Base-by-base conservation (phyloP, 2,329 filamentous ascomycete genomes). In the Ophiostoma fasciatum region DNA sequence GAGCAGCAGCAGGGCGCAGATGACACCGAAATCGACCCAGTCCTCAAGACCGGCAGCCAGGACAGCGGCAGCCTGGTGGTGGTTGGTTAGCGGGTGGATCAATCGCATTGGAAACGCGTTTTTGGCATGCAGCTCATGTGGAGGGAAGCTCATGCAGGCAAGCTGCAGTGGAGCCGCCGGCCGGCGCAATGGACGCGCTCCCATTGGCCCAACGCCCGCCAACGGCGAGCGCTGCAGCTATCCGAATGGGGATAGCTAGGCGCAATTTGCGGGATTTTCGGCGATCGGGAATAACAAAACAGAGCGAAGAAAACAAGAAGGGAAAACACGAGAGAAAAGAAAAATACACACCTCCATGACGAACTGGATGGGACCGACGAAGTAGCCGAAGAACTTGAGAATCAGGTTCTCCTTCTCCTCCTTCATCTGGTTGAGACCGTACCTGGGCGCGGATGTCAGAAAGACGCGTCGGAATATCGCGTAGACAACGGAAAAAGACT, bases 1-100 rank as follows among this genome's bases (percentile, higher is more conserved):
- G 45, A 93, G 78, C 46, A 92, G 56, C 9, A 93, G 70, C 34
- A 92, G 68, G 52, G 43, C 83, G 58, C 79, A 84, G 48, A 93
- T 93, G 52, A 93, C 83, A 67, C 82, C 84, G 52, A 93, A 88
- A 64, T 93, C 84, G 45, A 93, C 80, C 84, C 84, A 93, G 51
- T 90, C 81, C 59, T 81, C 60, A 28, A 93, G 73, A 74, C 81
- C 82, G 43, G 79, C 82, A 54, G 84, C 83, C 40, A 92, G 70
- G 51, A 87, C 66, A 48, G 80, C 80, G 43, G 82, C 81, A 59
- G 74, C 69, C 73, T 77, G 17, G 18, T 9, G n/a, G n/a, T n/a
- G n/a, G n/a, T 25, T 25, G 31, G 37, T 36, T 27, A 37, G 29
- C 14, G 14, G 8, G 10, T 12, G 11, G 4, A n/a, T n/a, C n/a